These are phyloP conservation scores for Entomophthora muscae DNA, from an alignment of 371 early-diverging fungal genomes.

Conservation along the genomic window DNA sequence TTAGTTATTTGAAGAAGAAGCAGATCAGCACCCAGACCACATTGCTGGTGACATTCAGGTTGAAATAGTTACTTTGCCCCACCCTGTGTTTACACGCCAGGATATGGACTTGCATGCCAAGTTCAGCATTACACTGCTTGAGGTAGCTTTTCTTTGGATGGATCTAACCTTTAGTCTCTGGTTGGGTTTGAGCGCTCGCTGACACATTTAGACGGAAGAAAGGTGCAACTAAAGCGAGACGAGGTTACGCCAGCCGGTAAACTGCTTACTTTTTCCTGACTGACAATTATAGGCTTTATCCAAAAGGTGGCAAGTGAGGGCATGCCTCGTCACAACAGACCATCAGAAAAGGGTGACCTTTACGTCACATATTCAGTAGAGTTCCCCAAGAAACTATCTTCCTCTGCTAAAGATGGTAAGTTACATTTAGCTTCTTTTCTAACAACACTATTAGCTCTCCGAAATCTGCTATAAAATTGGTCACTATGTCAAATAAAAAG, in stretches of 20 bases:
- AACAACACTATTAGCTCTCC: not conserved
- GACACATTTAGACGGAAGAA: constrained; percentile 64
- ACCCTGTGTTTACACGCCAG: constrained; percentile 58
- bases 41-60: constrained; percentile 80
- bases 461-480: not conserved
- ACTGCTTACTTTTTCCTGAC: not conserved
- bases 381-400: constrained; percentile 44
- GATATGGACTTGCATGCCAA: constrained; percentile 69
- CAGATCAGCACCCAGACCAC: constrained; percentile 79
- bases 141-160: constrained; percentile 16
- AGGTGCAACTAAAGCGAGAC: constrained; percentile 35
- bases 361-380: constrained; percentile 73
- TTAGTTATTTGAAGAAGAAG: constrained; percentile 69
- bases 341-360: constrained; percentile 59
- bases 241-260: constrained; percentile 40
- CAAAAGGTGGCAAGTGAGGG: constrained; percentile 71
- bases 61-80: constrained; percentile 54
- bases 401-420: constrained; percentile 12
- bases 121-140: constrained; percentile 61
- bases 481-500: too few species aligned
- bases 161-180: constrained; percentile 37
- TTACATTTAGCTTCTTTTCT: not conserved
- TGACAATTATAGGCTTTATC: constrained; percentile 21
- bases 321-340: constrained; percentile 46
- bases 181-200: constrained; percentile 69